These are phyloP conservation scores for Rhynchospora tenuis DNA, from an alignment of 176 grass and related monocot species.

Conservation along the genomic window DNA sequence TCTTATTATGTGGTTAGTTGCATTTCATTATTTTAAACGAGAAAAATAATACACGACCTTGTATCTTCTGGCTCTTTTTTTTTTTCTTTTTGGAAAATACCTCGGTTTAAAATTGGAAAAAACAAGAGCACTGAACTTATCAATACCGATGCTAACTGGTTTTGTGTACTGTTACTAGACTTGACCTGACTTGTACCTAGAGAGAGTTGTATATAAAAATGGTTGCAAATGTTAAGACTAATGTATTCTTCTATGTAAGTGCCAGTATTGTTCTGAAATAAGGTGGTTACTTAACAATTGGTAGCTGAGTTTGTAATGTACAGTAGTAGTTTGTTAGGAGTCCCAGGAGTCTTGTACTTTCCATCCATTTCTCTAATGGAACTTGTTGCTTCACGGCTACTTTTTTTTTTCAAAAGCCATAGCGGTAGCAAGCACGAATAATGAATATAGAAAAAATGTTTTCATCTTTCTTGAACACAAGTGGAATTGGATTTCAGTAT, in stretches of 20 bases:
- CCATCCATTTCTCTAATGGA: too few relatives aligned
- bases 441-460: background rate
- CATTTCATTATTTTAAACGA: background rate
- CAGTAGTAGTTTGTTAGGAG: too few relatives aligned
- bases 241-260: background rate
- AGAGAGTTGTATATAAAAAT: background rate
- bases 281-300: too few relatives aligned
- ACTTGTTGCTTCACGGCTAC: too few relatives aligned
- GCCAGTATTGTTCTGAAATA: background rate
- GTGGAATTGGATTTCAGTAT: background rate
- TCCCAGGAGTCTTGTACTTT: too few relatives aligned
- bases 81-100: too few relatives aligned
- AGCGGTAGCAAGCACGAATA: background rate
- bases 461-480: background rate
- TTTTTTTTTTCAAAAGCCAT: too few relatives aligned
- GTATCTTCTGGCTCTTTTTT: too few relatives aligned
- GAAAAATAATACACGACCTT: background rate
- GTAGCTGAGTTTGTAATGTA: too few relatives aligned
- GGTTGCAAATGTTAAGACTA: background rate
- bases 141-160: background rate
- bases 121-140: background rate
- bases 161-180: background rate
- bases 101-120: background rate
- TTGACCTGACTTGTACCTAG: background rate
- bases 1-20: constrained; percentile 6